These are phyloP conservation scores for Neoarthrinium moseri DNA, from an alignment of 2,329 filamentous ascomycete species.

Conservation along the genomic window DNA sequence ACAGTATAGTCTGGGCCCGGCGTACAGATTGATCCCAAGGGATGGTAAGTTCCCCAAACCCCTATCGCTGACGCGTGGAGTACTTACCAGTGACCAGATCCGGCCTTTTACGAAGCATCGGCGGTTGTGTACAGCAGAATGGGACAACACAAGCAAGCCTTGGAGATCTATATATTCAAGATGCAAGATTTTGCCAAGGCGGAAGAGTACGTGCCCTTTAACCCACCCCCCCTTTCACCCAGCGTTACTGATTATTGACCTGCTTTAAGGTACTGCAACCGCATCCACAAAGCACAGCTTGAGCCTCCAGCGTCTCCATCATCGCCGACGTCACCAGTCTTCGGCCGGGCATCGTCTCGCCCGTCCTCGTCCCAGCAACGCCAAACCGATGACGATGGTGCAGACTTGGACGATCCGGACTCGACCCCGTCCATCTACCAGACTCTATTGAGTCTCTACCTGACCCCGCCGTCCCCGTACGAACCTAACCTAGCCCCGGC, in stretches of 20 bases:
- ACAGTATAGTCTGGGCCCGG: slow-evolving; percentile 77
- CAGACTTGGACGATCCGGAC: slow-evolving; percentile 45
- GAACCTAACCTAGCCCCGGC: slow-evolving; percentile 74
- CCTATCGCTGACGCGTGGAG: neutral
- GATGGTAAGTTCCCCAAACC: slow-evolving; percentile 60
- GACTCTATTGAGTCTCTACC: slow-evolving; percentile 83
- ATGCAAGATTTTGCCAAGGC: slow-evolving; percentile 84
- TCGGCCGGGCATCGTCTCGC: slow-evolving; percentile 28
- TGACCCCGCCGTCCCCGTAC: slow-evolving; percentile 74
- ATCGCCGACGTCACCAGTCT: slow-evolving; percentile 28
- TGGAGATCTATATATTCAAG: slow-evolving; percentile 98
- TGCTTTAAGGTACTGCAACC: slow-evolving; percentile 76
- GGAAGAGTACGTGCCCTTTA: slow-evolving; percentile 69
- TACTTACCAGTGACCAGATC: slow-evolving; percentile 52
- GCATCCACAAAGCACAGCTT: slow-evolving; percentile 66
- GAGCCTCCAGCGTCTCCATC: slow-evolving; percentile 27
- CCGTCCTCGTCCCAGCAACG: slow-evolving; percentile 18
- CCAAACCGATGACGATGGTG: slow-evolving; percentile 17
- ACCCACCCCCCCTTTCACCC: neutral
- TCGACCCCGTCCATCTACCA: slow-evolving; percentile 81
- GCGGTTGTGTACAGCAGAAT: slow-evolving; percentile 92
- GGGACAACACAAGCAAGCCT: slow-evolving; percentile 89
- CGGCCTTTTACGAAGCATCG: slow-evolving; percentile 83
- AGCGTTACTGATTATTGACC: slow-evolving; percentile 15
- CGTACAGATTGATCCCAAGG: slow-evolving; percentile 73